Evolutionary conservation across 2,329 filamentous ascomycete species (phyloP).

Genomic region (Fusarium secorum): DNA sequence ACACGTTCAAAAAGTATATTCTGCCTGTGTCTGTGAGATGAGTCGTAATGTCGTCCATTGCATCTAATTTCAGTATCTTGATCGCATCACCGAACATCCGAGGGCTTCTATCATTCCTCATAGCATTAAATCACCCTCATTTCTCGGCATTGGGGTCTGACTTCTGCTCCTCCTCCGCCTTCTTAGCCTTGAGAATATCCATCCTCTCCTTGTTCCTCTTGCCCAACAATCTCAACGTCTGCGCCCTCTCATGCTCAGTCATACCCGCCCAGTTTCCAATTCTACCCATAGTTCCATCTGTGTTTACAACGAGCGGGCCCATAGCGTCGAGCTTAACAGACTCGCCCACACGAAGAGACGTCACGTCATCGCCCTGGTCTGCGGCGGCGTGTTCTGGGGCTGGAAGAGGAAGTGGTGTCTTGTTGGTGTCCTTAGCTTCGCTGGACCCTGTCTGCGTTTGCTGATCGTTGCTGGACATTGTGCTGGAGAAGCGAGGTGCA

Average conservation of each 20-base stretch:
- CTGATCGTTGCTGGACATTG: constrained; percentile 8
- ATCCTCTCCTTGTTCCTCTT: constrained; percentile 73
- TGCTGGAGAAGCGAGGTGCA: constrained; percentile 7
- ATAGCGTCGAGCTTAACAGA: constrained; percentile 70
- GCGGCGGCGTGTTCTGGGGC: constrained; percentile 29
- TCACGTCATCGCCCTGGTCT: constrained; percentile 37
- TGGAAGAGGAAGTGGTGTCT: constrained; percentile 32
- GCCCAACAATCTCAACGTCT: constrained; percentile 71
- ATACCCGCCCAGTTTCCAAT: constrained; percentile 79
- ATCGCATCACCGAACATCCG: background rate
- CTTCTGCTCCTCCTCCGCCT: constrained; percentile 21
- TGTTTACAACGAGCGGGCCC: constrained; percentile 77
- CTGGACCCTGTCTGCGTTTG: constrained; percentile 4
- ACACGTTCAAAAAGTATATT: constrained; percentile 9
- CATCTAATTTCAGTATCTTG: background rate
- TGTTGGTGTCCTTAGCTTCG: constrained; percentile 4
- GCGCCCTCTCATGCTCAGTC: constrained; percentile 71
- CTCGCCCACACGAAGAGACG: constrained; percentile 39
- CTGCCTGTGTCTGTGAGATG: background rate
- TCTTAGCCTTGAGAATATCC: constrained; percentile 54
- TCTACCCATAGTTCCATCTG: constrained; percentile 73
- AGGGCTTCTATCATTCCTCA: background rate
- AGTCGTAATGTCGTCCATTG: background rate
- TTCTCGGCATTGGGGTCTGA: background rate
- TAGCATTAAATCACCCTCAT: background rate